Percentiles rank a stretch among this genome's conserved stretches.
phyloP scores from a whole-genome alignment of 176 grass and related monocot genomes.

The Oryza nivara region DNA sequence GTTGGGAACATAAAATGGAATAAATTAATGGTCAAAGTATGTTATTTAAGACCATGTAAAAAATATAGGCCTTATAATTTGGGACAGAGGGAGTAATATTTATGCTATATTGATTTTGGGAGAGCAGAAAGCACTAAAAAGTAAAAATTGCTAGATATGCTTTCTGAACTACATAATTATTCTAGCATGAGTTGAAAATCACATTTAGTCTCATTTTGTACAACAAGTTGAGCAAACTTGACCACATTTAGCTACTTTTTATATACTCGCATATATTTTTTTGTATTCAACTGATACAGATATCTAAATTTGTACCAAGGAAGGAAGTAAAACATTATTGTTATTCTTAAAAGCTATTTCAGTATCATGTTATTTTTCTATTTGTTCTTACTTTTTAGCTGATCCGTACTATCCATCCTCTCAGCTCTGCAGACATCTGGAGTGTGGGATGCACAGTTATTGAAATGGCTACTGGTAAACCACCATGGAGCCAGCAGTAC shows the following conservation, averaged over 20 bases:
- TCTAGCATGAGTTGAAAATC: not conserved
- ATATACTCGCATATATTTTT: not conserved
- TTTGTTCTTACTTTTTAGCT: slow-evolving; percentile 39
- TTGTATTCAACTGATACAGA: slow-evolving; percentile 16
- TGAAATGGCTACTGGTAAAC: slow-evolving; percentile 99
- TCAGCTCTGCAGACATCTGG: slow-evolving; percentile 99
- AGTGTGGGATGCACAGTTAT: slow-evolving; percentile 99
- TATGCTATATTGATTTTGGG: not conserved
- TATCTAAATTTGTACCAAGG: slow-evolving; percentile 41
- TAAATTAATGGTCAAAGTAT: too few relatives aligned
- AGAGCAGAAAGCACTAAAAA: not conserved
- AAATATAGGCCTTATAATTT: too few relatives aligned
- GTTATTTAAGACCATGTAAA: too few relatives aligned
- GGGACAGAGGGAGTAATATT: not conserved
- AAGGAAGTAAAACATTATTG: not conserved
- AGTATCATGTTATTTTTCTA: not conserved
- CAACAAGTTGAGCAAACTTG: slow-evolving; percentile 8
- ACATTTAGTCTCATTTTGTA: slow-evolving; percentile 22
- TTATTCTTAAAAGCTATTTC: slow-evolving; percentile 13
- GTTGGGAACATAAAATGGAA: too few relatives aligned
- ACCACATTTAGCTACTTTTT: not conserved
- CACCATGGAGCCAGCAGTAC: slow-evolving; percentile 97
- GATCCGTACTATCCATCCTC: slow-evolving; percentile 29
- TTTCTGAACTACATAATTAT: slow-evolving; percentile 12
- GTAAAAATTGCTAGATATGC: slow-evolving; percentile 24